Base-by-base conservation (phyloP, 2,329 filamentous ascomycete species). In the Talaromyces amestolkiae region DNA sequence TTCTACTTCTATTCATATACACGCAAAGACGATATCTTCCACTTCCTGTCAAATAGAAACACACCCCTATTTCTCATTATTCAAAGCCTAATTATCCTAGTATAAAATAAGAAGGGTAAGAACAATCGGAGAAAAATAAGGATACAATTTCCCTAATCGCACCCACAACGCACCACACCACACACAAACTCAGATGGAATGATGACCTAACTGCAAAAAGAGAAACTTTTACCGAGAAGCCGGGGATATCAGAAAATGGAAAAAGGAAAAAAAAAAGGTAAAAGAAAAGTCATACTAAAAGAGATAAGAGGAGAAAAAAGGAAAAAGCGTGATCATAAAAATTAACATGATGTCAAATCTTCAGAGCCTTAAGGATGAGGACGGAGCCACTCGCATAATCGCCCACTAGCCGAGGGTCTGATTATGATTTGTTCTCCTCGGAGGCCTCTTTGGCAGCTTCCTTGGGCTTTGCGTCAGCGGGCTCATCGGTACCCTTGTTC, bases 401-500 rank as follows among this genome's bases (percentile, higher is more conserved):
- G 63, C 65, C 62, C 65, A 61, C 63, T 66, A 70, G 39, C 45
- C 24, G 7, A 43, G 33, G 54, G 10, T 5, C 22, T 45, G 70
- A 72, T 60, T 78, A 79, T 68, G 77, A 74, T 73, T 79, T 78
- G 71, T 75, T 75, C 71, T 78, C 77, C 71, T 78, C 77, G 51
- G 76, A 70, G 67, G 72, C 74, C 71, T 84, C 81, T 73, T 83
- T 76, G 54, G 73, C 74, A 66, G 73, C 72, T 72, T 80, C 79
- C 72, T 80, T 74, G 68, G 75, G 79, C 76, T 83, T 83, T 64
- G 79, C 73, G 67, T 84, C 82, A 61, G 66, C 71, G 67, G 75
- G 62, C 64, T 75, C 69, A 67, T 79, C 79, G 62, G 76, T 77
- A 69, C 78, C 77, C 79, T 95, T 92, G 76, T 87, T 88, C 89